Evolutionary conservation across 192 early-diverging fungal genomes (phyloP).

Genomic region (Gigaspora rosea): DNA sequence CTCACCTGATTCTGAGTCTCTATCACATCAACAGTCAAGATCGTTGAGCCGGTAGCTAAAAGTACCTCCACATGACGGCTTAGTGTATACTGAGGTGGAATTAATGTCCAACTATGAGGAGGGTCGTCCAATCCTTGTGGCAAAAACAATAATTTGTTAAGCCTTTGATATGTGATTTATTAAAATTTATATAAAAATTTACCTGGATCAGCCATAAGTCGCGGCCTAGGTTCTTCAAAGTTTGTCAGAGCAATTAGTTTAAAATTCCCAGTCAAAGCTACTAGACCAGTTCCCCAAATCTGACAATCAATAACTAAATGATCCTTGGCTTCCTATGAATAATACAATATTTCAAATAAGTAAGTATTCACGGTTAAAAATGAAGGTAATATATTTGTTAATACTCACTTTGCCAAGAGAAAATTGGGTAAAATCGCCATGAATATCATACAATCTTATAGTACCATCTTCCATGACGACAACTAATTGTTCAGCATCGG

Average conservation of each 20-base stretch:
- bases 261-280: conserved; percentile 84
- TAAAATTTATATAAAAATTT: conserved; percentile 10
- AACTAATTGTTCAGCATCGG: conserved; percentile 79
- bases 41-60: conserved; percentile 70
- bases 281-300: conserved; percentile 91
- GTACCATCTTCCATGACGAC: conserved; percentile 86
- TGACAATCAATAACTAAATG: conserved; percentile 78
- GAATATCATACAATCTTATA: conserved; percentile 78
- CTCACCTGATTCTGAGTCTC: conserved; percentile 77
- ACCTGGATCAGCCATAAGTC: conserved; percentile 71
- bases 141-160: too few relatives aligned
- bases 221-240: conserved; percentile 83
- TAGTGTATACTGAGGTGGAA: conserved; percentile 84
- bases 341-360: neutral
- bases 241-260: conserved; percentile 83
- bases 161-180: neutral
- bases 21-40: conserved; percentile 80
- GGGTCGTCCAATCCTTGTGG: conserved; percentile 56
- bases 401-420: conserved; percentile 72
- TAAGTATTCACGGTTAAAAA: neutral
- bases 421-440: conserved; percentile 80
- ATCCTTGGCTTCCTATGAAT: conserved; percentile 73
- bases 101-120: conserved; percentile 86
- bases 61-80: conserved; percentile 92
- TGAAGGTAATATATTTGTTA: neutral